Conservation (phyloP, 1,284 basidiomycete genomes). For the Trametes hirsuta region DNA sequence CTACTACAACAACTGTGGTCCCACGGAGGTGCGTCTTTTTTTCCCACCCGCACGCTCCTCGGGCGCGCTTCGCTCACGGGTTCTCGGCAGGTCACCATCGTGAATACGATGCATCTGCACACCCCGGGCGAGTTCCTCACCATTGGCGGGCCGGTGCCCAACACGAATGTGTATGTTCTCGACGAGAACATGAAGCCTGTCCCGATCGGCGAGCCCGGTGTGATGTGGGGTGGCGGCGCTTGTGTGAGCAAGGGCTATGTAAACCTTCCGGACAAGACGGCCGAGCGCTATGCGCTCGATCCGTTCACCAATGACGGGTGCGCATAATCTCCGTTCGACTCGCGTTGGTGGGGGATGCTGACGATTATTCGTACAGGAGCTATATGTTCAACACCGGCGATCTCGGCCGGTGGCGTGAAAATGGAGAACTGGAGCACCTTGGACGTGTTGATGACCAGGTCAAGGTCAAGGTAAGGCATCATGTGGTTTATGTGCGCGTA, state of each 20-base stretch:
- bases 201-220: slow-evolving; percentile 53
- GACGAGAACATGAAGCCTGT: slow-evolving; percentile 53
- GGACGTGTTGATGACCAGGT: slow-evolving; percentile 60
- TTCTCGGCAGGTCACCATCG: slow-evolving; percentile 53
- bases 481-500: neutral
- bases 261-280: slow-evolving; percentile 57
- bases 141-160: slow-evolving; percentile 61
- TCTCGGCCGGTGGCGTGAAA: slow-evolving; percentile 54
- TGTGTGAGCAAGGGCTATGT: slow-evolving; percentile 58
- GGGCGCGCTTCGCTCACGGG: neutral
- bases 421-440: slow-evolving; percentile 57
- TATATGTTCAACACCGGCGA: slow-evolving; percentile 67
- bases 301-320: slow-evolving; percentile 56
- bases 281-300: slow-evolving; percentile 52
- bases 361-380: slow-evolving; percentile 50
- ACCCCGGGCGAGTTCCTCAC: slow-evolving; percentile 44
- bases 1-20: slow-evolving; percentile 54
- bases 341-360: slow-evolving; percentile 6
- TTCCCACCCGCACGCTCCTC: neutral
- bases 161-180: slow-evolving; percentile 61
- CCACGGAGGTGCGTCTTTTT: slow-evolving; percentile 45
- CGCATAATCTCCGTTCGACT: slow-evolving; percentile 6
- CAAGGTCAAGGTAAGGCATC: slow-evolving; percentile 54
- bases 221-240: slow-evolving; percentile 64
- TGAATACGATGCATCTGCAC: slow-evolving; percentile 60